Percentiles rank a stretch among this genome's conserved stretches.
These are phyloP conservation scores for Cubamyces lactineus DNA, from an alignment of 768 basidiomycete species.

Conservation along the genomic window DNA sequence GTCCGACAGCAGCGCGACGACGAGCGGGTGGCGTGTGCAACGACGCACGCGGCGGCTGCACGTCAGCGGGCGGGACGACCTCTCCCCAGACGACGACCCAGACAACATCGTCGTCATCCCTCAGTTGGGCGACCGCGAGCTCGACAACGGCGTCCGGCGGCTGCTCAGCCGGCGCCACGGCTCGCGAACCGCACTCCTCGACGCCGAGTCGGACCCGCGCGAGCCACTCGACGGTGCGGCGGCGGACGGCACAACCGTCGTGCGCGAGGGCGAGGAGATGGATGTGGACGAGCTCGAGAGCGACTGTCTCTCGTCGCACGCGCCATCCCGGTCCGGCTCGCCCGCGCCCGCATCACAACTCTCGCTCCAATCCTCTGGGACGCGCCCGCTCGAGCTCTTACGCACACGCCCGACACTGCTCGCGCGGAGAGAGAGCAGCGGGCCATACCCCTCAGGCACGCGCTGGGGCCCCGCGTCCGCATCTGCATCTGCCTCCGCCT, in stretches of 20 bases:
- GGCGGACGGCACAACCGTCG: conserved; percentile 25
- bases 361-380: conserved; percentile 17
- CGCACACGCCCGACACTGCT: conserved; percentile 29
- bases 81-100: conserved; percentile 41
- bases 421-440: conserved; percentile 30
- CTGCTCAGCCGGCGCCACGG: conserved; percentile 51
- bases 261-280: conserved; percentile 41
- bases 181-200: conserved; percentile 25
- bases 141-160: conserved; percentile 61
- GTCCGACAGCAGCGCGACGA: conserved; percentile 22
- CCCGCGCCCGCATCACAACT: conserved; percentile 29
- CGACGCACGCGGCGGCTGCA: conserved; percentile 22
- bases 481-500: conserved; percentile 5
- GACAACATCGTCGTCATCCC: conserved; percentile 59
- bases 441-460: conserved; percentile 26
- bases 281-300: conserved; percentile 50
- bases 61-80: conserved; percentile 26
- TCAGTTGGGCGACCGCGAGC: conserved; percentile 53
- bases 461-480: conserved; percentile 17
- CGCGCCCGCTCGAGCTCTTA: conserved; percentile 26
- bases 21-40: conserved; percentile 16
- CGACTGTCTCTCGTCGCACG: conserved; percentile 56
- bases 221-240: conserved; percentile 23
- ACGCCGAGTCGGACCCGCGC: conserved; percentile 15
- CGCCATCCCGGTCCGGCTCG: conserved; percentile 51